phyloP scores from a whole-genome alignment of 148 eudicot genomes.

The Rhododendron mucronatum region DNA sequence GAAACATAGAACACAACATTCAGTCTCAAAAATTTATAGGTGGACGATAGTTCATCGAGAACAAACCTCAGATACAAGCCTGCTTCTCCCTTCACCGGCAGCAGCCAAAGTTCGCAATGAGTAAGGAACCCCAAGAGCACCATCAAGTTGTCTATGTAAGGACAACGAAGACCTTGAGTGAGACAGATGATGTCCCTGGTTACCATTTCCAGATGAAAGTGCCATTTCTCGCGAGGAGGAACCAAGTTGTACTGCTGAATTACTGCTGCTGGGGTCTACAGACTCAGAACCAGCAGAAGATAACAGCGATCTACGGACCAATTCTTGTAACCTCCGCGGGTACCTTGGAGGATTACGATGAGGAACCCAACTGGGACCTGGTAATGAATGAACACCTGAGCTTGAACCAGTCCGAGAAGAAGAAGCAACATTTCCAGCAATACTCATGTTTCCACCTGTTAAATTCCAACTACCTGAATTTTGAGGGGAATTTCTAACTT shows the following conservation, averaged over 20 bases:
- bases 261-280: constrained; percentile 42
- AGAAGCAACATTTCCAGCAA: constrained; percentile 41
- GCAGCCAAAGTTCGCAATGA: constrained; percentile 60
- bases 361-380: constrained; percentile 46
- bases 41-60: neutral
- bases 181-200: constrained; percentile 34
- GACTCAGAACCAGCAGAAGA: constrained; percentile 46
- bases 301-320: constrained; percentile 55
- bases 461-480: constrained; percentile 46
- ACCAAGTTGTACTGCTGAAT: constrained; percentile 25
- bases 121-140: constrained; percentile 48
- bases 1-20: neutral
- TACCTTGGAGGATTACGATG: constrained; percentile 47
- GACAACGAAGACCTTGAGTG: constrained; percentile 48
- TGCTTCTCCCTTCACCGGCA: constrained; percentile 82
- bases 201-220: constrained; percentile 27
- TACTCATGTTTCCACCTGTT: constrained; percentile 27
- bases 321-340: constrained; percentile 69
- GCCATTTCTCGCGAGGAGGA: constrained; percentile 36
- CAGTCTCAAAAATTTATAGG: neutral
- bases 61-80: constrained; percentile 83
- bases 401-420: constrained; percentile 46
- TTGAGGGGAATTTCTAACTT: constrained; percentile 40
- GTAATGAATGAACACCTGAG: constrained; percentile 31
- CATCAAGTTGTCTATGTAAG: constrained; percentile 66